Evolutionary conservation across 1,284 basidiomycete genomes (phyloP), one percentile per base, ranked within the genome.

Genomic region (Sphaerobolus stellatus): DNA sequence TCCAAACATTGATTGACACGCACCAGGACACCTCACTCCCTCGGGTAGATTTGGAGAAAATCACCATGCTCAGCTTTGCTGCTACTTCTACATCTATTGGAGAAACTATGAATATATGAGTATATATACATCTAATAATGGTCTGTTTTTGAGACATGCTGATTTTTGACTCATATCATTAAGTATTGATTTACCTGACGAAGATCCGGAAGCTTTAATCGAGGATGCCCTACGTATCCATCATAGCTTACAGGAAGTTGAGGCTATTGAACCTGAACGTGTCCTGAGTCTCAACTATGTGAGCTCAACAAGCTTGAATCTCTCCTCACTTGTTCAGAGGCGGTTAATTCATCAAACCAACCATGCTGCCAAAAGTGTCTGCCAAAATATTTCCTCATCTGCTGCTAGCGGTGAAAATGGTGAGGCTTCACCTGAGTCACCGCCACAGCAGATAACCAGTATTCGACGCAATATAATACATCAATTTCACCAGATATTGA

Each of bases 261-360:
- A 24, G 18, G 30, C 30, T 11, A 6, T 38, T 22, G 9, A 8
- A 43, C 16, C 2, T 25, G 11, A 20, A 4, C 7, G 24, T 36
- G 34, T 14, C 20, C 33, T 16, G 28, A 50, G 5, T 22, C 16
- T 41, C 16, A 8, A 18, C 18, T 38, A n/a, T 3, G 5, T 5
- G 3, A 34, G n/a, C 9, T 25, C 22, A 25, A 16, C 30, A 25
- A 38, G 9, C 48, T 4, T 3, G 56, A 64, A 28, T 52, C 61
- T 4, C 16, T 25, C 8, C 41, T 53, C 16, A n/a, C 50, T 64
- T 4, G 49, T 61, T 14, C 20, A 29, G 2, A 25, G 58, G 8
- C 56, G 58, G 8, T 38, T 47, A 25, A 16, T 8, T 20, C 58
- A 63, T 55, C 61, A 62, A 53, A 65, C 60, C n/a, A 47, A 11